Percentiles rank a stretch among this genome's conserved stretches.
Evolutionary conservation across 176 grass and related monocot species (phyloP).

Genomic region (Juncus effusus): DNA sequence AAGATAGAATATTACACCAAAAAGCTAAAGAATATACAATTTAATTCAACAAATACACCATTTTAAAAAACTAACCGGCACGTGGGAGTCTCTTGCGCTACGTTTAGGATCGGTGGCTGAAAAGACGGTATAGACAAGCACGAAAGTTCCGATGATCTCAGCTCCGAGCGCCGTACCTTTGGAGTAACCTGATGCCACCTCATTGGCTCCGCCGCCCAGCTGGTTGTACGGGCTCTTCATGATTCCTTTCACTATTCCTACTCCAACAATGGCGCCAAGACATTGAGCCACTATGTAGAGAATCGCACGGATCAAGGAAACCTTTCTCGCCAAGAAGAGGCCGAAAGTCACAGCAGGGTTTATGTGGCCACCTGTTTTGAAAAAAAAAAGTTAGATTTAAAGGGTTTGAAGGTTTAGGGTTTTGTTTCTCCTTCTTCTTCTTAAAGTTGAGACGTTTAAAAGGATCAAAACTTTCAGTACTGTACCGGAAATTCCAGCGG

Average conservation of each 20-base stretch:
- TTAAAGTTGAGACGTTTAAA: no score
- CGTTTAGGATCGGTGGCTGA: conserved; percentile 27
- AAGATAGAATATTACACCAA: not conserved
- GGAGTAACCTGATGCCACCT: not conserved
- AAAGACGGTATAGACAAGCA: conserved; percentile 25
- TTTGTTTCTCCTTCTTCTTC: no score
- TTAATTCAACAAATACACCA: not conserved
- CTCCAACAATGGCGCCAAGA: conserved; percentile 21
- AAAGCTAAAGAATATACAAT: not conserved
- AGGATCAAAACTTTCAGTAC: no score
- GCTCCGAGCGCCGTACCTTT: conserved; percentile 26
- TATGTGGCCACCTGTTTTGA: conserved; percentile 23
- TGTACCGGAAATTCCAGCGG: conserved; percentile 28
- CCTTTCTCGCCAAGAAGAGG: conserved; percentile 27
- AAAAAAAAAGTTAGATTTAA: not conserved
- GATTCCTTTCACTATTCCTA: conserved; percentile 26
- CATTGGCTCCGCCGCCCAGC: conserved; percentile 10
- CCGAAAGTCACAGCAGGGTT: conserved; percentile 29
- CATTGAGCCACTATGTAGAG: conserved; percentile 26
- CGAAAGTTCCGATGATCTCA: conserved; percentile 28
- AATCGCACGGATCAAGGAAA: conserved; percentile 18
- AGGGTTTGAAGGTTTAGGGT: no score
- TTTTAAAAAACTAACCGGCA: conserved; percentile 7
- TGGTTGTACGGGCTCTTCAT: conserved; percentile 23
- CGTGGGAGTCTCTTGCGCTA: conserved; percentile 24